Percentiles rank a stretch among this genome's conserved stretches.
Evolutionary conservation across 768 basidiomycete species (phyloP).

Genomic region (Boletus tomentosulus): DNA sequence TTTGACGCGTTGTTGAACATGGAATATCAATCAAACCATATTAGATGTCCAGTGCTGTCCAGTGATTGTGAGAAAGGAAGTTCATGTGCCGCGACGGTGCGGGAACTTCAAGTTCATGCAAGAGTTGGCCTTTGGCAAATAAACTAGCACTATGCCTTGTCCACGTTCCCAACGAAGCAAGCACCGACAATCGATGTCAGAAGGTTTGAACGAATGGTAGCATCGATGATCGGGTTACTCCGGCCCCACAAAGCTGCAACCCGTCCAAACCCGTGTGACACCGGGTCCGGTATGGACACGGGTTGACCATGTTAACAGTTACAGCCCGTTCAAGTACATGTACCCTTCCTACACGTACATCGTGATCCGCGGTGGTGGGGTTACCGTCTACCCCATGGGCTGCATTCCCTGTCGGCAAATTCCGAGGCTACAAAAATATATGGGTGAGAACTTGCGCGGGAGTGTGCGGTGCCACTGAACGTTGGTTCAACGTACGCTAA

Average conservation of each 20-base stretch:
- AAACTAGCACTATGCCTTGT: background rate
- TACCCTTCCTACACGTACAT: no score
- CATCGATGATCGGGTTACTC: background rate
- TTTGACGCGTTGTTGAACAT: conserved; percentile 20
- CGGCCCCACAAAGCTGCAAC: background rate
- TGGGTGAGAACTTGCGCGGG: no score
- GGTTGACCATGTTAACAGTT: no score
- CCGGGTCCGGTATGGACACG: no score
- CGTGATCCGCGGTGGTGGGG: background rate
- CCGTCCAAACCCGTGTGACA: background rate
- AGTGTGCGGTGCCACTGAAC: no score
- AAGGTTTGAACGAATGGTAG: background rate
- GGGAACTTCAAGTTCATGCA: no score
- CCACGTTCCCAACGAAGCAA: background rate
- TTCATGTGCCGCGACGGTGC: no score
- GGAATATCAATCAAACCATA: background rate
- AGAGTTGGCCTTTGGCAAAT: background rate
- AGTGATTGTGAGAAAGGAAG: no score
- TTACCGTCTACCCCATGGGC: background rate
- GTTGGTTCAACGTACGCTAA: no score
- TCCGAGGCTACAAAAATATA: background rate
- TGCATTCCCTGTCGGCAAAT: background rate
- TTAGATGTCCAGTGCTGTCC: no score
- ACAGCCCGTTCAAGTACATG: no score
- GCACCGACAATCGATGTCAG: background rate